Conservation (phyloP, 768 basidiomycete species). For the Russula lepida region DNA sequence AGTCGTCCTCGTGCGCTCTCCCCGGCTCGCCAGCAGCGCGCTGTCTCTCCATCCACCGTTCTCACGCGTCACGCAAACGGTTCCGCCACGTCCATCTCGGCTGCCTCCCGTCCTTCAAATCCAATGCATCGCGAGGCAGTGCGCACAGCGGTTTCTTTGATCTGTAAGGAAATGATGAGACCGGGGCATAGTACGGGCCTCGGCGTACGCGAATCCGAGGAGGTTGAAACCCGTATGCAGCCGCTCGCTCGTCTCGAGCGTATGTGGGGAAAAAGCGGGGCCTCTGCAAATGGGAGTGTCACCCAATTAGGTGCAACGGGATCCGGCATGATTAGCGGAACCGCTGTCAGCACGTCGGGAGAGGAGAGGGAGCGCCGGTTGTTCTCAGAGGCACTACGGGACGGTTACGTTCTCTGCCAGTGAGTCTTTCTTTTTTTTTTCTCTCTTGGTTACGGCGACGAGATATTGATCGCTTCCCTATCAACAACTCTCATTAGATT, state of each 20-base stretch:
- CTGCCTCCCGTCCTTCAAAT: slow-evolving; percentile 33
- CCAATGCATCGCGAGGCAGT: slow-evolving; percentile 61
- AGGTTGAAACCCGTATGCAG: slow-evolving; percentile 60
- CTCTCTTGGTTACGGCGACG: slow-evolving; percentile 4
- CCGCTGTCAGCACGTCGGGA: slow-evolving; percentile 39
- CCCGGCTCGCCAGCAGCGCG: slow-evolving; percentile 18
- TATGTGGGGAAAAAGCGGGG: slow-evolving; percentile 64
- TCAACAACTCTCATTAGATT: slow-evolving; percentile 39
- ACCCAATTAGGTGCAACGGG: slow-evolving; percentile 26
- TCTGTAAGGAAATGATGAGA: slow-evolving; percentile 59
- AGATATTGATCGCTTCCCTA: slow-evolving; percentile 4
- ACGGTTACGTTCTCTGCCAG: slow-evolving; percentile 88
- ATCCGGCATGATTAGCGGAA: slow-evolving; percentile 24
- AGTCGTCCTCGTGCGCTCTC: slow-evolving; percentile 7
- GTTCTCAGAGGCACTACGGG: slow-evolving; percentile 69
- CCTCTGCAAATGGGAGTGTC: slow-evolving; percentile 33
- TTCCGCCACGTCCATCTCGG: slow-evolving; percentile 48
- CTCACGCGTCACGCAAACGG: slow-evolving; percentile 51
- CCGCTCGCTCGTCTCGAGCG: slow-evolving; percentile 60
- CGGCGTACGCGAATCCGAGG: slow-evolving; percentile 56
- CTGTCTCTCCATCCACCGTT: slow-evolving; percentile 25
- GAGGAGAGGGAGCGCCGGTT: slow-evolving; percentile 69
- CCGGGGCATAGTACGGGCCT: slow-evolving; percentile 49
- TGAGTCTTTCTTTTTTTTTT: slow-evolving; percentile 36
- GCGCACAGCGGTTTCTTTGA: slow-evolving; percentile 50